A percentile compares a stretch with the other conserved stretches of the same genome.
phyloP scores from a whole-genome alignment of 495 filamentous ascomycete species.

The Aspergillus ostianus region DNA sequence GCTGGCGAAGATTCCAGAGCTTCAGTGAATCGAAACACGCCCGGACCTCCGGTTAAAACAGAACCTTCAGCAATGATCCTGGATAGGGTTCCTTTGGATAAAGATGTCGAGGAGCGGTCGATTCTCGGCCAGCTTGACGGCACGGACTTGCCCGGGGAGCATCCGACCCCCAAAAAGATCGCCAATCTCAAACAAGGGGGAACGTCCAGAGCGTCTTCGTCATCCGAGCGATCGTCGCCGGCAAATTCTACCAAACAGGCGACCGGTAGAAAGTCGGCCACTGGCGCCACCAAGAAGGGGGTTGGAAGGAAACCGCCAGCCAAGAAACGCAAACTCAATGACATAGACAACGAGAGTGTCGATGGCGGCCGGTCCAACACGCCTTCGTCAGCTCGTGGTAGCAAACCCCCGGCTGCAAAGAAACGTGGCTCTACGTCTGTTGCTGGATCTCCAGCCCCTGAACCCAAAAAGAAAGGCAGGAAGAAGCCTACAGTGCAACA shows the following conservation, averaged over 20 bases:
- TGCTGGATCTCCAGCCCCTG: constrained; percentile 41
- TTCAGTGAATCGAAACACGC: constrained; percentile 18
- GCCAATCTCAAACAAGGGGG: constrained; percentile 38
- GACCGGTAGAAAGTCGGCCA: constrained; percentile 35
- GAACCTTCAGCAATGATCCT: constrained; percentile 32
- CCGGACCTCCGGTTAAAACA: constrained; percentile 34
- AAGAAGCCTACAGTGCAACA: constrained; percentile 25
- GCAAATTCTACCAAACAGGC: constrained; percentile 31
- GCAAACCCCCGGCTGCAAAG: constrained; percentile 45
- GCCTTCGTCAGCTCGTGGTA: constrained; percentile 46
- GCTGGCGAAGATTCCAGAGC: constrained; percentile 10
- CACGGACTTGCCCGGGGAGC: constrained; percentile 24
- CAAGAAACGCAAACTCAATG: constrained; percentile 58
- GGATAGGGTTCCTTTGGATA: constrained; percentile 31
- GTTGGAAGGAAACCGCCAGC: constrained; percentile 53
- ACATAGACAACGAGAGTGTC: constrained; percentile 45
- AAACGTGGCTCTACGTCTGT: constrained; percentile 41
- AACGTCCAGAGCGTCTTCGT: constrained; percentile 30
- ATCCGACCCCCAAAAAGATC: constrained; percentile 42
- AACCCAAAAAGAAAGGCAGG: constrained; percentile 29
- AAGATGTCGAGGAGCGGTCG: constrained; percentile 29
- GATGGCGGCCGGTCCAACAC: constrained; percentile 45
- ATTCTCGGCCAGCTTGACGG: constrained; percentile 30
- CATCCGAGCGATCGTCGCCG: constrained; percentile 36
- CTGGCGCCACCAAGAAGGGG: constrained; percentile 51